These are phyloP conservation scores for Colletotrichum tropicicola DNA, from an alignment of 2,329 filamentous ascomycete species.

Conservation along the genomic window DNA sequence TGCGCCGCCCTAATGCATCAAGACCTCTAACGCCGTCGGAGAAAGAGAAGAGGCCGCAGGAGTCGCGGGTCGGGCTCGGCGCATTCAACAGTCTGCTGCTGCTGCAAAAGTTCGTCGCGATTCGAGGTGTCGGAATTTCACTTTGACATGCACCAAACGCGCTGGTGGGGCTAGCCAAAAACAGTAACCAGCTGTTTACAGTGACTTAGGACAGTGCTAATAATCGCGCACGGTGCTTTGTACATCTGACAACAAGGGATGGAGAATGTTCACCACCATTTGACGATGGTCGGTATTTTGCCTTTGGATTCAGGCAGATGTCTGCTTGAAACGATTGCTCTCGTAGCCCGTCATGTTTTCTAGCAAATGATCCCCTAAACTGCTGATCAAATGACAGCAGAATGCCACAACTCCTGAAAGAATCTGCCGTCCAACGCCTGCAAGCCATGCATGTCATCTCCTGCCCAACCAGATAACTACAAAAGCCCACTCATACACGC, in stretches of 20 bases:
- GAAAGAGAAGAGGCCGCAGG: constrained; percentile 14
- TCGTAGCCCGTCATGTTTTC: neutral
- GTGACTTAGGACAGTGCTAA: neutral
- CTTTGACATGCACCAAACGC: constrained; percentile 21
- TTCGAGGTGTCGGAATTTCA: constrained; percentile 31
- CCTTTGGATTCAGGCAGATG: no score
- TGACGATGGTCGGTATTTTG: no score
- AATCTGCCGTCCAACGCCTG: constrained; percentile 40
- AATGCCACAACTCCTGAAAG: constrained; percentile 14
- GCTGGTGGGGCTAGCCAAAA: constrained; percentile 41
- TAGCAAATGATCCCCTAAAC: neutral
- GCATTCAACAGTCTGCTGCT: constrained; percentile 12
- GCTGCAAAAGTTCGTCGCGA: constrained; percentile 23
- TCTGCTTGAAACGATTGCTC: no score
- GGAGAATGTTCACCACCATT: no score
- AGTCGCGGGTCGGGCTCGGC: constrained; percentile 18
- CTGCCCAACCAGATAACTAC: constrained; percentile 2
- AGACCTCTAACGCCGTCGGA: constrained; percentile 12
- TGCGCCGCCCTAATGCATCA: constrained; percentile 40
- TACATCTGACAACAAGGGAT: no score
- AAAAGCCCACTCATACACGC: constrained; percentile 19
- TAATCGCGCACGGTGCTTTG: neutral
- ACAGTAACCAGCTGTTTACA: constrained; percentile 43
- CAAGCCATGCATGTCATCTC: constrained; percentile 35
- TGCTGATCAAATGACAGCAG: neutral